Conservation (phyloP, 106 monocot species). For the Acanthochlamys bracteata region DNA sequence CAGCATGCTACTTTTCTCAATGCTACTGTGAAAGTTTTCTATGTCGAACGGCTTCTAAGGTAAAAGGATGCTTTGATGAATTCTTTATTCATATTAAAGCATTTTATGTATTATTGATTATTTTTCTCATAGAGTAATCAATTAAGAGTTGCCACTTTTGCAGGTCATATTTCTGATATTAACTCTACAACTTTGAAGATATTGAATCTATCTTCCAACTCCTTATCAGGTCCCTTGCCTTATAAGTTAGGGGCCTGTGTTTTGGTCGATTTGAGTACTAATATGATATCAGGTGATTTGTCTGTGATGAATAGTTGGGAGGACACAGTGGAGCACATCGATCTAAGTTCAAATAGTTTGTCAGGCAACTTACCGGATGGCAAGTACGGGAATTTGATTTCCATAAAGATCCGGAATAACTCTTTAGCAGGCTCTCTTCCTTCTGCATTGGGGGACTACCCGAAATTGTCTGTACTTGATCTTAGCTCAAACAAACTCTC, state of each 20-base stretch:
- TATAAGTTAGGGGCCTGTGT: slow-evolving; percentile 32
- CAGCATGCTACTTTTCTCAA: too few species aligned
- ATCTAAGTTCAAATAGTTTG: slow-evolving; percentile 72
- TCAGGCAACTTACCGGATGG: slow-evolving; percentile 48
- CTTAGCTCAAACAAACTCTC: slow-evolving; percentile 52
- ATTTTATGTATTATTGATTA: not conserved
- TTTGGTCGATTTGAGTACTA: slow-evolving; percentile 63
- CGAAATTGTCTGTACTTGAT: slow-evolving; percentile 43
- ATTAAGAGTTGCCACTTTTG: slow-evolving; percentile 6
- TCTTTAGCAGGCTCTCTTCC: slow-evolving; percentile 59
- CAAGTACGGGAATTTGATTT: slow-evolving; percentile 33
- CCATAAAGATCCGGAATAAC: slow-evolving; percentile 66
- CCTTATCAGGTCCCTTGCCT: slow-evolving; percentile 59
- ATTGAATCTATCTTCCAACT: slow-evolving; percentile 83
- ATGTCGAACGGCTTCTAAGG: too few species aligned
- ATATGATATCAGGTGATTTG: slow-evolving; percentile 51
- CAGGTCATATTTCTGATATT: slow-evolving; percentile 52
- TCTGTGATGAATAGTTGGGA: slow-evolving; percentile 56
- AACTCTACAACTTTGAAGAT: slow-evolving; percentile 62
- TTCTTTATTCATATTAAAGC: too few species aligned
- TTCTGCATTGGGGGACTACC: slow-evolving; percentile 44
- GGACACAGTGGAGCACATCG: slow-evolving; percentile 43
- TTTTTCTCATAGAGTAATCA: not conserved
- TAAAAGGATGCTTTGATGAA: too few species aligned
- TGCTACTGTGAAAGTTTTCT: too few species aligned